Percentiles rank a stretch among this genome's conserved stretches.
Conservation (phyloP, 768 basidiomycete genomes). For the Macrolepiota fuliginosa region DNA sequence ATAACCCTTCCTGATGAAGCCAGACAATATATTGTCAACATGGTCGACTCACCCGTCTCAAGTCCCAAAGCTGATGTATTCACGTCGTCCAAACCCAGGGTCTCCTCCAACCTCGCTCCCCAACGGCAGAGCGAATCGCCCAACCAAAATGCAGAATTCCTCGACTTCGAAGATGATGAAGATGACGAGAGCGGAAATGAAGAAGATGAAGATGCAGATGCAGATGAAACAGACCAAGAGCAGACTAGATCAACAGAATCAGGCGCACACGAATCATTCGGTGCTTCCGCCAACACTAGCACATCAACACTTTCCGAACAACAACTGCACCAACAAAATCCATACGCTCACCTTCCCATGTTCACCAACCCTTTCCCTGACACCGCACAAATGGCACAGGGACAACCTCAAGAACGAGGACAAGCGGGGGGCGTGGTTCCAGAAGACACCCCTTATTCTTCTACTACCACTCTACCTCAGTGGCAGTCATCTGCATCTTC, state of each 20-base stretch:
- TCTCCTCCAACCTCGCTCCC: slow-evolving; percentile 20
- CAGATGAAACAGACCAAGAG: slow-evolving; percentile 29
- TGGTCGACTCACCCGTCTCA: slow-evolving; percentile 60
- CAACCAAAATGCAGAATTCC: slow-evolving; percentile 49
- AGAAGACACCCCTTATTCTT: slow-evolving; percentile 4
- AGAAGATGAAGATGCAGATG: slow-evolving; percentile 34
- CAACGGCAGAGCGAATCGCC: slow-evolving; percentile 9
- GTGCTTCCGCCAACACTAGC: not conserved
- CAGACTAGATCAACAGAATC: not conserved
- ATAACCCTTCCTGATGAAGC: slow-evolving; percentile 78
- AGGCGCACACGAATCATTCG: not conserved
- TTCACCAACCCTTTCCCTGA: not conserved
- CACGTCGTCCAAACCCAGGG: slow-evolving; percentile 23
- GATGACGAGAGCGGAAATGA: slow-evolving; percentile 40
- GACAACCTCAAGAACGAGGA: not conserved
- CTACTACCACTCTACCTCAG: slow-evolving; percentile 1
- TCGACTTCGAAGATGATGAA: slow-evolving; percentile 61
- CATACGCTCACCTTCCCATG: not conserved
- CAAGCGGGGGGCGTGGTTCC: not conserved
- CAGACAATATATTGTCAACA: slow-evolving; percentile 64
- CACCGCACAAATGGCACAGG: not conserved
- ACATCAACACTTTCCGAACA: slow-evolving; percentile 2
- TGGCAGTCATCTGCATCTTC: not conserved
- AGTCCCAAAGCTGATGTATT: slow-evolving; percentile 48
- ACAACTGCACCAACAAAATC: not conserved